Evolutionary conservation across 2,329 filamentous ascomycete genomes (phyloP).

Genomic region (Fusarium sp.): DNA sequence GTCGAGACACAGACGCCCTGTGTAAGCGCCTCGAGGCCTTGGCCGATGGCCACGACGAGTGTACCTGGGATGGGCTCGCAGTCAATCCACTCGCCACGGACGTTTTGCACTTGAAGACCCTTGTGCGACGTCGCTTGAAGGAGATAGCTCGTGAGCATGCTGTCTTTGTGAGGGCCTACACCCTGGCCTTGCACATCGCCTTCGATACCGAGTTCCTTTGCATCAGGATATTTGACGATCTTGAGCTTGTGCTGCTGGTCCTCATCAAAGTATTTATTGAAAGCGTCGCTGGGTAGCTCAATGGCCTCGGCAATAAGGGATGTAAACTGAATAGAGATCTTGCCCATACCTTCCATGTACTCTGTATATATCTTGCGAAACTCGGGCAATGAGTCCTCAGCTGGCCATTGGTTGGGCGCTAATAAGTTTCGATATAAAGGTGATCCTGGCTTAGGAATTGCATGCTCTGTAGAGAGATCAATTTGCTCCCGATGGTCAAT

Average conservation of each 20-base stretch:
- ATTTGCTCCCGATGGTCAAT: slow-evolving; percentile 89
- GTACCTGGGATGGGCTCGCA: slow-evolving; percentile 82
- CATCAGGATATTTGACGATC: slow-evolving; percentile 88
- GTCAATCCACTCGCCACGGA: slow-evolving; percentile 84
- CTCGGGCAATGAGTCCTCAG: slow-evolving; percentile 70
- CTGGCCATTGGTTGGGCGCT: slow-evolving; percentile 86
- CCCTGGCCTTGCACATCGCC: slow-evolving; percentile 65
- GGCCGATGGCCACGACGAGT: slow-evolving; percentile 88
- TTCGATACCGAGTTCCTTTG: slow-evolving; percentile 68
- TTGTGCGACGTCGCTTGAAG: slow-evolving; percentile 83
- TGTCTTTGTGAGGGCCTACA: slow-evolving; percentile 88
- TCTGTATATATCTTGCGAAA: slow-evolving; percentile 80
- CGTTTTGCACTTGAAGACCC: slow-evolving; percentile 88
- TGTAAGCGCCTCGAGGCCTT: slow-evolving; percentile 88
- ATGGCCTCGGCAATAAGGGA: slow-evolving; percentile 89
- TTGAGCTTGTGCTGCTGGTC: slow-evolving; percentile 88
- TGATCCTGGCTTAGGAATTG: slow-evolving; percentile 71
- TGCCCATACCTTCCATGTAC: slow-evolving; percentile 83
- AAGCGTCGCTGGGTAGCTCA: slow-evolving; percentile 76
- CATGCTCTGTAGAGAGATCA: slow-evolving; percentile 85
- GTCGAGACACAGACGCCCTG: slow-evolving; percentile 86
- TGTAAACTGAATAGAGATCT: slow-evolving; percentile 81
- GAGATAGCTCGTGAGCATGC: slow-evolving; percentile 86
- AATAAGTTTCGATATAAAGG: slow-evolving; percentile 83
- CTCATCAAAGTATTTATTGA: slow-evolving; percentile 83